Evolutionary conservation across 768 basidiomycete genomes (phyloP), one percentile per base, ranked within the genome.

Genomic region (Tremella yokohamensis): DNA sequence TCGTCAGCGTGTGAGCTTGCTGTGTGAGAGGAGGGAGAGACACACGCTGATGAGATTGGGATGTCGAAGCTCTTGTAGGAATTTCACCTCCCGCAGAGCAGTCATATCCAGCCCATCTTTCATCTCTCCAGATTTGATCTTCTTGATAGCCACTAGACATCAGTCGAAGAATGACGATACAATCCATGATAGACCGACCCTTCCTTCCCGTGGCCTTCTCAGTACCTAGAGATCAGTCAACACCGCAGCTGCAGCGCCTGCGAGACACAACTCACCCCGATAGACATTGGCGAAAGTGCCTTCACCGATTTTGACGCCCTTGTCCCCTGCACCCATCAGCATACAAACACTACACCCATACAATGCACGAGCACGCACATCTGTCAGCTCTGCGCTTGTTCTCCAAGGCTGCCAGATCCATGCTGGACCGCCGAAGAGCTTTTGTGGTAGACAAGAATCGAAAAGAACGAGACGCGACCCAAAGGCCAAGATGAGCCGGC

Each of bases 51-150:
- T 97, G 69, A 99, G 83, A 70, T 98, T 97, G 57, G 87, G 87
- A 79, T 99, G 96, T 58, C 84, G 85, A 40, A 99, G 78, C 76
- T 99, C 96, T 38, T 92, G 85, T 57, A 99, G 80, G 75, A 92
- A 97, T 77, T 96, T 97, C 70, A 99, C 93, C 79, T 99, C 96
- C 13, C 96, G 87, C 56, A 99, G 86, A 57, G 96, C 96, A 61
- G 91, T 94, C 92, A 99, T 97, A 78, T 98, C 94, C 34, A 99
- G 82, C 12, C 96, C 96, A 78, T 98, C 96, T 75, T 93, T 94
- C 81, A 94, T 92, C 67, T 89, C 88, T 3, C 92, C 91, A 13
- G 93, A 87, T 70, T 94, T 94, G 65, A 96, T 94, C 78, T 98
- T 98, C 80, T 99, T 99, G 67, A 99, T 94, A 56, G 96, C 96